These are phyloP conservation scores for Xerocomellus intermedius DNA, from an alignment of 768 basidiomycete species.

Conservation along the genomic window DNA sequence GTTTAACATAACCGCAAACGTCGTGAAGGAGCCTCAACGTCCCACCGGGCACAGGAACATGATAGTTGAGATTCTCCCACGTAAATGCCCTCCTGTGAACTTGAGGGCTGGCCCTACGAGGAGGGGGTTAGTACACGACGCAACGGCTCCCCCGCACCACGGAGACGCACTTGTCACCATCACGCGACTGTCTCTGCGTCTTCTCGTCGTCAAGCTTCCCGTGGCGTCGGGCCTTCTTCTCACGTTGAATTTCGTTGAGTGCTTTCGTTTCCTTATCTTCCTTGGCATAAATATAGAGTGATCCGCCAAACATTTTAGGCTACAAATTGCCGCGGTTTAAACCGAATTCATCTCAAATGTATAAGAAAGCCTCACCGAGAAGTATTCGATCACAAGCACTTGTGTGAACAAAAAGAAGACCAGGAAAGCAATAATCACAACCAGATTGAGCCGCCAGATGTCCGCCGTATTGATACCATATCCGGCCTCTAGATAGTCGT, in stretches of 20 bases:
- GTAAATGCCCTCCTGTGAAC: constrained; percentile 53
- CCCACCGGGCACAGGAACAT: constrained; percentile 66
- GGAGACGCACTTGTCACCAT: constrained; percentile 14
- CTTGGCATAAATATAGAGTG: constrained; percentile 58
- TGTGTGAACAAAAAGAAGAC: constrained; percentile 69
- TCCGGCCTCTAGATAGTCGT: constrained; percentile 56
- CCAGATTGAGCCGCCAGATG: constrained; percentile 66
- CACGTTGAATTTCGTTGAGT: constrained; percentile 50
- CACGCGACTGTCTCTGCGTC: constrained; percentile 20
- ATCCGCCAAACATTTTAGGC: constrained; percentile 36
- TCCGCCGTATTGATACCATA: constrained; percentile 50
- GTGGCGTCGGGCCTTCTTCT: constrained; percentile 47
- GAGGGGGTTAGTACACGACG: background rate
- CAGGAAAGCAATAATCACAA: constrained; percentile 70
- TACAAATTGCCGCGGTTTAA: constrained; percentile 7
- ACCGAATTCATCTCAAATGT: background rate
- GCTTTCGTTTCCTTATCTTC: constrained; percentile 54
- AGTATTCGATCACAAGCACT: constrained; percentile 62
- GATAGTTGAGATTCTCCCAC: constrained; percentile 78
- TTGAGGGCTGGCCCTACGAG: background rate
- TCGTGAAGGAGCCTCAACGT: constrained; percentile 65
- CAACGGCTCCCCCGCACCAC: background rate
- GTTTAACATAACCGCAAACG: constrained; percentile 78
- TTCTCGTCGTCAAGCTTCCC: constrained; percentile 31
- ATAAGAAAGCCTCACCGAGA: constrained; percentile 45